These are phyloP conservation scores for Suillus luteus DNA, from an alignment of 768 basidiomycete genomes.

Conservation along the genomic window DNA sequence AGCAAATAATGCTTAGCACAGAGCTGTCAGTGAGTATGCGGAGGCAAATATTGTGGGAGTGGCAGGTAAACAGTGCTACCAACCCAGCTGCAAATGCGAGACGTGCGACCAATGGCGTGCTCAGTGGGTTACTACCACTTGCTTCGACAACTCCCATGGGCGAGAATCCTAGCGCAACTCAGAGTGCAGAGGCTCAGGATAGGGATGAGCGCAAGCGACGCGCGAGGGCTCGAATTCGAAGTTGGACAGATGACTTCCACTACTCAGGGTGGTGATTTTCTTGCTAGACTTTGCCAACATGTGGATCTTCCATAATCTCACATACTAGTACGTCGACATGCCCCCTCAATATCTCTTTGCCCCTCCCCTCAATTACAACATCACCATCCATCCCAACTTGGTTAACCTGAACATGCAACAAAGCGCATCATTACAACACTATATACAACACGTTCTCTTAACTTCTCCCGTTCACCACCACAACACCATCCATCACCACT, in stretches of 20 bases:
- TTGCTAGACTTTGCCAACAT: constrained; percentile 12
- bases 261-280: constrained; percentile 56
- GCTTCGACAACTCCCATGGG: constrained; percentile 28
- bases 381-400: no score
- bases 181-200: constrained; percentile 32
- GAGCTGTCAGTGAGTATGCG: constrained; percentile 86
- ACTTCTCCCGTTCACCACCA: no score
- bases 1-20: constrained; percentile 78
- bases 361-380: no score
- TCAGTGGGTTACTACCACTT: constrained; percentile 36
- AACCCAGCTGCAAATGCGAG: constrained; percentile 43
- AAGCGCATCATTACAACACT: no score
- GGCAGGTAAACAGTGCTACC: constrained; percentile 58
- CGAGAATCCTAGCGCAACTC: constrained; percentile 16
- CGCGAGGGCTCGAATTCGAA: constrained; percentile 60
- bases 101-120: constrained; percentile 30
- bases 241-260: constrained; percentile 72
- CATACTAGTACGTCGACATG: neutral
- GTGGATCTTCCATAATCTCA: constrained; percentile 23
- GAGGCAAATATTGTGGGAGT: constrained; percentile 79
- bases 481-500: no score
- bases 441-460: no score
- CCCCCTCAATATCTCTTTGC: no score
- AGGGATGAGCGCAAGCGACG: constrained; percentile 43
- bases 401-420: no score